Base-by-base conservation (phyloP, 345 rosid species). In the Salix koriyanagi region DNA sequence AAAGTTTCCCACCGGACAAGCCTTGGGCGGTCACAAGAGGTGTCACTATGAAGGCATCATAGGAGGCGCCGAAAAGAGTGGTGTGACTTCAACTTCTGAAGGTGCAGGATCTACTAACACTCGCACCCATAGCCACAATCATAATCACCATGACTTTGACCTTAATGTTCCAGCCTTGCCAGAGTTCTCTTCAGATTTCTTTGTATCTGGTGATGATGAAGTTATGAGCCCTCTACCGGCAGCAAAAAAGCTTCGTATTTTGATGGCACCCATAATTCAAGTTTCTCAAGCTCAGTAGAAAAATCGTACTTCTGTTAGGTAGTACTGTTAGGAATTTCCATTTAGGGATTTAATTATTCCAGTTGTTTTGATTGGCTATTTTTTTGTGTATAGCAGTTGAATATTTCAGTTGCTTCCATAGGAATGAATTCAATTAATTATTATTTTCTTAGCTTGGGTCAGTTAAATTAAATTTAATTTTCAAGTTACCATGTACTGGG, bases 1-100 rank as follows among this genome's bases (percentile, higher is more conserved):
- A 77, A 25, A 21, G 14, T 80, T 80, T 19, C 62, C 83, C 6
- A 66, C 80, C 0, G 83, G 83, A 60, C 83, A 80, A 15, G 97
- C 90, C 66, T 72, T 93, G 79, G 93, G 90, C 56, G 90, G 93
- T 60, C 97, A 91, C 46, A 82, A 75, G 75, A 67, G 83, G 70
- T 68, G 80, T 28, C 83, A 80, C 71, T 80, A 76, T 62, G 83
- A 77, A 23, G 83, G 80, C 52, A 70, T 73, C 36, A 28, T 36
- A 6, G 79, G 72, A 41, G 76, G 74, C 11, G 72, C 77, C 15
- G 83, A 67, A n/a, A 76, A 76, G 70, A 71, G 79, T n/a, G 79
- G 65, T 19, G 65, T 41, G 21, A 41, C 74, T n/a, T 60, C 82
- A 6, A 23, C 48, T 23, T 75, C 82, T n/a, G 76, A 70, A 67